A percentile compares a stretch with the other conserved stretches of the same genome.
Evolutionary conservation across 2,329 filamentous ascomycete genomes (phyloP).

Genomic region (Sporothrix protearum): DNA sequence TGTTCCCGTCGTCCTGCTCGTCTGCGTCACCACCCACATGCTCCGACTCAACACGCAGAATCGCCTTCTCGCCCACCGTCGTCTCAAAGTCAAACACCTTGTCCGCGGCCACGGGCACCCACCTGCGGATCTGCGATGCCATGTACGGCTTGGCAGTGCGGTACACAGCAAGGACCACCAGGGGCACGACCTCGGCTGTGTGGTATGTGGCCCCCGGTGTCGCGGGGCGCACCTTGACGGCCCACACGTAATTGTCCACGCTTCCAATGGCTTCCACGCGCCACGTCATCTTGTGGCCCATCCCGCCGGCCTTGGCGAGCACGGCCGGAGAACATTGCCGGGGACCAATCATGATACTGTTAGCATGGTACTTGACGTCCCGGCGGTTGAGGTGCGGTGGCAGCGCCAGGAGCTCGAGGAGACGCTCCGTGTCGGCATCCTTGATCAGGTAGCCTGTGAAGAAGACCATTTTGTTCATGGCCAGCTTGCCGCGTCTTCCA

Average conservation of each 20-base stretch:
- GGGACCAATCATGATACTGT: conserved; percentile 86
- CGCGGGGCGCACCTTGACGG: conserved; percentile 71
- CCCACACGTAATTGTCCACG: conserved; percentile 82
- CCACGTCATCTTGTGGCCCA: conserved; percentile 81
- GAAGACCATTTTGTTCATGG: conserved; percentile 82
- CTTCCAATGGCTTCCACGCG: conserved; percentile 72
- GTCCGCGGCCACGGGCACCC: conserved; percentile 70
- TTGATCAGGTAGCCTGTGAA: conserved; percentile 89
- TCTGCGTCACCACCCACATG: conserved; percentile 33
- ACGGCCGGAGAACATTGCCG: conserved; percentile 64
- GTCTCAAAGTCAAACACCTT: conserved; percentile 76
- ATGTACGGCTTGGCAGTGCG: conserved; percentile 74
- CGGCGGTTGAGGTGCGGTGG: conserved; percentile 55
- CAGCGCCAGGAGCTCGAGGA: conserved; percentile 67
- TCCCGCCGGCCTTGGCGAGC: conserved; percentile 78
- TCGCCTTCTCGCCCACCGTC: conserved; percentile 78
- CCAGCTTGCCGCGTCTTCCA: conserved; percentile 47
- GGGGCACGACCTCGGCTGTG: conserved; percentile 73
- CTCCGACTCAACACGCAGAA: conserved; percentile 76
- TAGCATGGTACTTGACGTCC: conserved; percentile 78
- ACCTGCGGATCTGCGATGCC: conserved; percentile 75
- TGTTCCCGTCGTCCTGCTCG: not conserved
- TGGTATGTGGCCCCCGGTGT: conserved; percentile 60
- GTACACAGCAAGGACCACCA: conserved; percentile 77
- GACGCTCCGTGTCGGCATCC: conserved; percentile 64